A percentile compares a stretch with the other conserved stretches of the same genome.
Conservation (phyloP, 169 alveolate species). For the Cryptosporidium ryanae region DNA sequence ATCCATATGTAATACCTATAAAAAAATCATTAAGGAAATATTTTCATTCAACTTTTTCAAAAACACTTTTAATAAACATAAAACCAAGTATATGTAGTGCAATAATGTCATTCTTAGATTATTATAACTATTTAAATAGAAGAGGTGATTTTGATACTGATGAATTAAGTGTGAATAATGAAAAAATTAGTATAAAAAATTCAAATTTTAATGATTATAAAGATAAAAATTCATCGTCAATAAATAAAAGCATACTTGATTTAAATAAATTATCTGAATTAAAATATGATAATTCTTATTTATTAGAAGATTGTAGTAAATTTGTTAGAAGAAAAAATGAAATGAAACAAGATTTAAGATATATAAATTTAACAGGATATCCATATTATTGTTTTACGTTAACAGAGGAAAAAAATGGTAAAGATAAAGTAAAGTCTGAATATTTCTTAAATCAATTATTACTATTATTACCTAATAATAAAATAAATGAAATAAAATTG, state of each 20-base stretch:
- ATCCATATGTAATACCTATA: conserved; percentile 56
- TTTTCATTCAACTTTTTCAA: conserved; percentile 45
- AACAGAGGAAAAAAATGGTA: background rate
- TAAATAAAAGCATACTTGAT: background rate
- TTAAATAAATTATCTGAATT: background rate
- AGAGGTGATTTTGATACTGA: background rate
- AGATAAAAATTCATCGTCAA: background rate
- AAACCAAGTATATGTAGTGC: conserved; percentile 40
- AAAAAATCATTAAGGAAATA: conserved; percentile 44
- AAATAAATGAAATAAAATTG: background rate
- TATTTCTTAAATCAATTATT: conserved; percentile 10
- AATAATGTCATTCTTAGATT: background rate
- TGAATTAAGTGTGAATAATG: background rate
- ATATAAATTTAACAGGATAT: conserved; percentile 43
- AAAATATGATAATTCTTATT: background rate
- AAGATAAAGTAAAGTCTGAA: background rate
- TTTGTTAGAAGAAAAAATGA: background rate
- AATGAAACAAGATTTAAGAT: background rate
- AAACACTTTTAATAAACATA: conserved; percentile 33
- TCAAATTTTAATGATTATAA: background rate
- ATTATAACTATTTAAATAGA: background rate
- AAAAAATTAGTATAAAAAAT: background rate
- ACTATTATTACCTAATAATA: conserved; percentile 6
- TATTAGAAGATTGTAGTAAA: background rate
- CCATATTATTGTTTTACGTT: conserved; percentile 45